Evolutionary conservation across 1,284 basidiomycete species (phyloP), one percentile per base, ranked within the genome.

Genomic region (Rhodotorula sp.): DNA sequence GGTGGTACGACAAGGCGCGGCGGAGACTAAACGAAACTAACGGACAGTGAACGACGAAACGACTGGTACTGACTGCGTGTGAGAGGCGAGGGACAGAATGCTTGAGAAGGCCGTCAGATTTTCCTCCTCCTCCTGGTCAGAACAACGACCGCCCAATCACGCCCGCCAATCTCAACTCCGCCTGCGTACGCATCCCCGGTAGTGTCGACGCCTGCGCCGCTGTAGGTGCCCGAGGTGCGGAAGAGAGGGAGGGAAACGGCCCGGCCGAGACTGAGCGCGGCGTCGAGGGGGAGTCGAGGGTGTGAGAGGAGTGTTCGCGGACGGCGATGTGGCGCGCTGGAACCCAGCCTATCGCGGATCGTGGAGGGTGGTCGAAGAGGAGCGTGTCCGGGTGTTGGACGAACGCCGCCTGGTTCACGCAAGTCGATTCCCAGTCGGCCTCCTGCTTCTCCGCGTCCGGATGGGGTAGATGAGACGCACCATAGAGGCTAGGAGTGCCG

Each of bases 331-430:
- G 65, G 30, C 27, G 39, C 24, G 62, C 27, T 2, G 68, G 68
- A 3, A n/a, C 20, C 51, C 47, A 61, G 22, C 32, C n/a, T 53
- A 70, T 66, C 17, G 68, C 68, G 7, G 59, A 62, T 2, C 68
- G 56, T 1, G 68, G 68, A 4, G 68, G 64, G 48, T 70, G 68
- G 29, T 66, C 64, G 27, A 70, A 70, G 15, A 61, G 20, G 53
- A 70, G 61, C 15, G 57, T n/a, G 54, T 70, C 68, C 4, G 68
- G 68, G 22, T 64, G 64, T 2, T 29, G n/a, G n/a, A 59, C 36
- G 54, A 66, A 48, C 20, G 62, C 57, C 19, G 57, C n/a, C 68
- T 70, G 53, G 11, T 44, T 3, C 9, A 15, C 39, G 39, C 39
- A 17, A 44, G 7, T 17, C 9, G 19, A 15, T 13, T 44, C 11